A percentile compares a stretch with the other conserved stretches of the same genome.
phyloP scores from a whole-genome alignment of 78 protist genomes.

The Dictyostelium citrinum region DNA sequence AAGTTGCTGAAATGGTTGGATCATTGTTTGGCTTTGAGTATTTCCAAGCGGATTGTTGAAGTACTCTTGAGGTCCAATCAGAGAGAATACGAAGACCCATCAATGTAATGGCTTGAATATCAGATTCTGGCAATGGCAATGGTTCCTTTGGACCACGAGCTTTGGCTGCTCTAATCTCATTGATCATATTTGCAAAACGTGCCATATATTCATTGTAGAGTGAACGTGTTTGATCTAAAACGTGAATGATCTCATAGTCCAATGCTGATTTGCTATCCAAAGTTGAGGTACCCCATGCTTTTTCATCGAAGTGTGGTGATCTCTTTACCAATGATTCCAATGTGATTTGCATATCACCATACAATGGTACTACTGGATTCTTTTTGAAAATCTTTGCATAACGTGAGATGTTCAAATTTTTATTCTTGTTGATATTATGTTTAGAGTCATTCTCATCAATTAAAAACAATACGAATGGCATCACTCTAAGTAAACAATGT shows the following conservation, averaged over 20 bases:
- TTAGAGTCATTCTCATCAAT: conserved; percentile 52
- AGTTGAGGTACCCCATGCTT: conserved; percentile 65
- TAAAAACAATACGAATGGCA: conserved; percentile 79
- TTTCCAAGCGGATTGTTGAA: conserved; percentile 85
- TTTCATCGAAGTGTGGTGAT: conserved; percentile 77
- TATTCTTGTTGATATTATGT: conserved; percentile 67
- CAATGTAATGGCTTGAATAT: not conserved
- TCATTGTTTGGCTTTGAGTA: conserved; percentile 72
- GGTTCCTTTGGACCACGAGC: conserved; percentile 40
- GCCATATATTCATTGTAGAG: conserved; percentile 61
- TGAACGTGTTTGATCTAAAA: not conserved
- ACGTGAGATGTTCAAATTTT: conserved; percentile 65
- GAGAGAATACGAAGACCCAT: conserved; percentile 67
- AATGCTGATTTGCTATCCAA: conserved; percentile 26
- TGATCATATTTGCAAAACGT: conserved; percentile 51
- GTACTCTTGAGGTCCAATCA: conserved; percentile 73
- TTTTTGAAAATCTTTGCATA: conserved; percentile 65
- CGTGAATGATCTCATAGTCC: conserved; percentile 63
- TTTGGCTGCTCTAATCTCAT: conserved; percentile 34
- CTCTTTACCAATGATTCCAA: conserved; percentile 51
- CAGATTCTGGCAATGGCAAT: conserved; percentile 17
- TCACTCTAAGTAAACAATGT: conserved; percentile 78
- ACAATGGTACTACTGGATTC: conserved; percentile 86
- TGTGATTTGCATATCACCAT: conserved; percentile 90
- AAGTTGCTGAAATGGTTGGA: conserved; percentile 22